Conservation (phyloP, 2,329 filamentous ascomycete species). For the Colletotrichum lupini region DNA sequence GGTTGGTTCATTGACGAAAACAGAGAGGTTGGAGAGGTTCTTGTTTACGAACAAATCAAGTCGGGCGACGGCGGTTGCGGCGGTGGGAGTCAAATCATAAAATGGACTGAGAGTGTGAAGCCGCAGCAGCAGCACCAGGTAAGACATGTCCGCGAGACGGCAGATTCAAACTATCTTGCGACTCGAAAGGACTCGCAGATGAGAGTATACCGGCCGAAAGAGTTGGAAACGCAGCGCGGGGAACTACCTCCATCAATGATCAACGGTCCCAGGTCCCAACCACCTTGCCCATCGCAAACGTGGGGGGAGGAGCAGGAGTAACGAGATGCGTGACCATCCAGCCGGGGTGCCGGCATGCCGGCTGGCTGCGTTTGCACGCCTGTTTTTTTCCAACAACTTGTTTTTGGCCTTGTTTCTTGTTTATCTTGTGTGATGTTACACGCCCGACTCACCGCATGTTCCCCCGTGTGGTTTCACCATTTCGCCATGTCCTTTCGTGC, state of each 20-base stretch:
- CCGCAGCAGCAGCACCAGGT: neutral
- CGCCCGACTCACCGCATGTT: conserved; percentile 5
- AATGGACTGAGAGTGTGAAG: too few relatives aligned
- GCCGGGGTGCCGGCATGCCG: neutral
- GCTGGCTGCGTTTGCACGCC: neutral
- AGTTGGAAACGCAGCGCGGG: neutral
- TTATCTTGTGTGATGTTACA: neutral
- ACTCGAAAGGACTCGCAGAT: neutral
- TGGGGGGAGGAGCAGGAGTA: neutral
- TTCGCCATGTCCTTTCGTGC: neutral
- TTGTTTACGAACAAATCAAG: neutral
- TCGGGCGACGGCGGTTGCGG: too few relatives aligned
- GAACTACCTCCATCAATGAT: neutral
- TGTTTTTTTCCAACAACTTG: neutral
- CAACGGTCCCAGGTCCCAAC: neutral
- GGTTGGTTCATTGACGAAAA: neutral
- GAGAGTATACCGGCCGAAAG: neutral
- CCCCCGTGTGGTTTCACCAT: neutral
- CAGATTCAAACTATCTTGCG: neutral
- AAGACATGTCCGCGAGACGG: neutral
- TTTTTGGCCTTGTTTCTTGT: neutral
- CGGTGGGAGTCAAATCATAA: too few relatives aligned
- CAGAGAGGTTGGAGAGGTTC: neutral
- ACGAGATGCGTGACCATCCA: neutral
- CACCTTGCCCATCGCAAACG: conserved; percentile 14